Evolutionary conservation across 768 basidiomycete genomes (phyloP).

Genomic region (Exsudoporus frostii): DNA sequence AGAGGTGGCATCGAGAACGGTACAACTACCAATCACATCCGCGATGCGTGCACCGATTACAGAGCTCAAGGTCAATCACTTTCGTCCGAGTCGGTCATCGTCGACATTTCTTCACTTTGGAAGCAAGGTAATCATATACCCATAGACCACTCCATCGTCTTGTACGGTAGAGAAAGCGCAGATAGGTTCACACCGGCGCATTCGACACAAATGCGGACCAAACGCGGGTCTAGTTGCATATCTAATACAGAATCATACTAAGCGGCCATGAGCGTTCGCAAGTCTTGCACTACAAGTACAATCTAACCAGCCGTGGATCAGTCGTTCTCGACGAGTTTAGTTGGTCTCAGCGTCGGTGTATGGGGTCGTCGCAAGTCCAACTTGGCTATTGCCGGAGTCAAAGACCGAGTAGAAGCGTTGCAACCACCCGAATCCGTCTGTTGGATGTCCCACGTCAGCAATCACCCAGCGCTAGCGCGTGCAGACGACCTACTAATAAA

Average conservation of each 20-base stretch:
- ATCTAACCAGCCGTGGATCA: neutral
- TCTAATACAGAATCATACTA: neutral
- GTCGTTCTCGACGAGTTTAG: slow-evolving; percentile 10
- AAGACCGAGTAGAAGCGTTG: slow-evolving; percentile 60
- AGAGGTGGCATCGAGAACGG: no score
- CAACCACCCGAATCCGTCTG: slow-evolving; percentile 56
- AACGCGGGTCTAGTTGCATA: neutral
- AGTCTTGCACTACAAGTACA: neutral
- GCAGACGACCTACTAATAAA: slow-evolving; percentile 51
- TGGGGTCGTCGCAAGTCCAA: slow-evolving; percentile 27
- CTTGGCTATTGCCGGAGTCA: slow-evolving; percentile 34
- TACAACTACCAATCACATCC: no score
- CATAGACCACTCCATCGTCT: no score
- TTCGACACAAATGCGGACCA: neutral
- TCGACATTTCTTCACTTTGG: no score
- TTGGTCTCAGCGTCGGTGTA: slow-evolving; percentile 47
- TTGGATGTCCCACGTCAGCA: neutral
- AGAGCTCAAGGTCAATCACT: no score
- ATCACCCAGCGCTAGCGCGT: neutral
- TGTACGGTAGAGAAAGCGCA: no score
- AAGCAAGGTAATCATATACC: no score
- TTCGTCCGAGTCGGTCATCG: no score
- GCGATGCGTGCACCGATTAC: no score
- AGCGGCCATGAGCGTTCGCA: neutral
- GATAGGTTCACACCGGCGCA: neutral